A percentile compares a stretch with the other conserved stretches of the same genome.
Evolutionary conservation across 2,329 filamentous ascomycete genomes (phyloP).

Genomic region (Parastagonospora avenae): DNA sequence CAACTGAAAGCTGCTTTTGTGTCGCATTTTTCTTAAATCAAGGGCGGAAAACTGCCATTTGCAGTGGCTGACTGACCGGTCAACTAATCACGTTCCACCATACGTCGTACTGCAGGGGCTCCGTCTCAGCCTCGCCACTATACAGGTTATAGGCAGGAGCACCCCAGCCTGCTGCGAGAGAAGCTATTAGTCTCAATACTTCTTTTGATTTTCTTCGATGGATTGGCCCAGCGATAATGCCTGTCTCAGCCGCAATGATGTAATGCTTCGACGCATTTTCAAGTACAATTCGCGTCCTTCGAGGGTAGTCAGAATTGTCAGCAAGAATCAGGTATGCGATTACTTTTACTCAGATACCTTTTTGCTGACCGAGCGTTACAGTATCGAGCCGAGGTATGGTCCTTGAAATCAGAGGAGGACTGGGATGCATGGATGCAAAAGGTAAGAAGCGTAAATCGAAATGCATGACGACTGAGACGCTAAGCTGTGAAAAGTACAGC

Average conservation of each 20-base stretch:
- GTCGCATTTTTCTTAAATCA: too few relatives aligned
- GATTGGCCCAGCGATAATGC: slow-evolving; percentile 17
- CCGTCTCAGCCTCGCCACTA: too few relatives aligned
- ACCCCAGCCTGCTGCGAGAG: too few relatives aligned
- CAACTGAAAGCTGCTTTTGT: too few relatives aligned
- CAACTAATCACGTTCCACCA: too few relatives aligned
- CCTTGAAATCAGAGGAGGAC: slow-evolving; percentile 6
- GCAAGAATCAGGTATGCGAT: slow-evolving; percentile 8
- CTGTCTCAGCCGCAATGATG: slow-evolving; percentile 1
- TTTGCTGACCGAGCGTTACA: slow-evolving; percentile 2
- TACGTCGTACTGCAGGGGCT: too few relatives aligned
- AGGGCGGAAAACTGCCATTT: too few relatives aligned
- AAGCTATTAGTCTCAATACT: too few relatives aligned
- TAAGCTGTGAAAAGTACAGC: background rate
- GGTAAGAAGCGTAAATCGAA: background rate
- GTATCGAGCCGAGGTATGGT: slow-evolving; percentile 11
- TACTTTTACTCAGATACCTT: background rate
- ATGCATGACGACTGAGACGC: background rate
- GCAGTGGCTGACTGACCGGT: too few relatives aligned
- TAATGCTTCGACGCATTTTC: slow-evolving; percentile 11
- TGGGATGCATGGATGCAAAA: slow-evolving; percentile 11
- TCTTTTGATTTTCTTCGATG: slow-evolving; percentile 1
- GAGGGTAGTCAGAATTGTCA: slow-evolving; percentile 7
- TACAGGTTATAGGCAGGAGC: too few relatives aligned
- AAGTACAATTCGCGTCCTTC: slow-evolving; percentile 10